Percentiles rank a stretch among this genome's conserved stretches.
Evolutionary conservation across 176 grass and related monocot genomes (phyloP).

Genomic region (Musa itinerans): DNA sequence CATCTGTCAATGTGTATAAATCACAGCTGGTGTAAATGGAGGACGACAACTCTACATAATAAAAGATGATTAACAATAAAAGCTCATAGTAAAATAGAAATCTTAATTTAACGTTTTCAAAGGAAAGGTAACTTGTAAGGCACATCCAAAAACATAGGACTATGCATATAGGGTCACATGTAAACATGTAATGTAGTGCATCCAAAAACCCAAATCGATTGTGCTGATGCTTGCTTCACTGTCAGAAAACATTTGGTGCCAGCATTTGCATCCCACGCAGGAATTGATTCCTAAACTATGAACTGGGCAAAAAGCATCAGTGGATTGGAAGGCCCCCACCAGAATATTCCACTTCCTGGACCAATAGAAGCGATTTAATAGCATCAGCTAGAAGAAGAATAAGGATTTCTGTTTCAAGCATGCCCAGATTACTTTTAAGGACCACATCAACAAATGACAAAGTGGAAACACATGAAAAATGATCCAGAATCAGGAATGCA

Average conservation of each 20-base stretch:
- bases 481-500: conserved; percentile 2
- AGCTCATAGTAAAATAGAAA: too few relatives aligned
- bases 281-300: neutral
- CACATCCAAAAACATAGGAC: neutral
- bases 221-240: neutral
- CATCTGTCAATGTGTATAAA: too few relatives aligned
- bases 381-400: conserved; percentile 4
- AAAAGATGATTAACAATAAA: too few relatives aligned
- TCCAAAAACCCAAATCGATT: neutral
- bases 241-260: neutral
- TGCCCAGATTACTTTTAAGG: neutral
- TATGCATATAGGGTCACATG: neutral
- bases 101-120: too few relatives aligned
- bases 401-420: neutral
- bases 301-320: conserved; percentile 2
- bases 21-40: too few relatives aligned
- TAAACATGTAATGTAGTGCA: neutral
- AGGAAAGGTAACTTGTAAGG: too few relatives aligned
- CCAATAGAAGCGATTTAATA: neutral
- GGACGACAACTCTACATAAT: too few relatives aligned
- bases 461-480: neutral
- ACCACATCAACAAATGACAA: neutral
- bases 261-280: neutral
- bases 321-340: conserved; percentile 50
- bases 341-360: conserved; percentile 92